phyloP scores from a whole-genome alignment of 169 alveolate genomes.

The Plasmodium billcollinsi region DNA sequence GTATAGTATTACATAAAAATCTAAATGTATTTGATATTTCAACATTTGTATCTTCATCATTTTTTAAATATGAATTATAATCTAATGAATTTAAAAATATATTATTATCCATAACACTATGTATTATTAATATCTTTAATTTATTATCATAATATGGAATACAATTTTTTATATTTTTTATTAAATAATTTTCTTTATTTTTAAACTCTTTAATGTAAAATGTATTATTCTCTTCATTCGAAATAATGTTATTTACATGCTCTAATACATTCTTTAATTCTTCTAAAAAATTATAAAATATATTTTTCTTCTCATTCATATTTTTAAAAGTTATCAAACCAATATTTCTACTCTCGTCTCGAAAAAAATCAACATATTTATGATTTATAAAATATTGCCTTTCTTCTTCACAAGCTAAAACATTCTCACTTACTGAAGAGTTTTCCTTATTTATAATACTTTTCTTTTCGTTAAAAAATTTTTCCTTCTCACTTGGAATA shows the following conservation, averaged over 20 bases:
- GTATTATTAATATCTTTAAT: constrained; percentile 28
- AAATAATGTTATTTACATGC: constrained; percentile 29
- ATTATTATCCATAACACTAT: constrained; percentile 1
- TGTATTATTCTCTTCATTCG: constrained; percentile 42
- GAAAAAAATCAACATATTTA: constrained; percentile 48
- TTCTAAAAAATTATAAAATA: constrained; percentile 22
- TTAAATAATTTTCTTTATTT: constrained; percentile 34
- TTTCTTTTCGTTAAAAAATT: no score
- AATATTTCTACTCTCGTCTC: constrained; percentile 55
- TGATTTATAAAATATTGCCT: constrained; percentile 5
- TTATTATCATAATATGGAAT: constrained; percentile 64
- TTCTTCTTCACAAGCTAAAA: constrained; percentile 1
- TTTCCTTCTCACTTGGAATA: no score
- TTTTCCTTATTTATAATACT: no score
- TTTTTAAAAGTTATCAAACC: constrained; percentile 54
- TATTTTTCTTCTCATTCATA: constrained; percentile 40
- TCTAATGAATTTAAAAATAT: constrained; percentile 10
- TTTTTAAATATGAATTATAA: constrained; percentile 33
- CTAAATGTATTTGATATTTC: constrained; percentile 35
- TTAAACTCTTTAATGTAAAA: constrained; percentile 36
- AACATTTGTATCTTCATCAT: constrained; percentile 39
- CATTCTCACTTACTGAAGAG: neutral
- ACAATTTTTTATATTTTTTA: constrained; percentile 20
- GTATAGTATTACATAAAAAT: constrained; percentile 37
- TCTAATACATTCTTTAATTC: constrained; percentile 56